Evolutionary conservation across 345 rosid genomes (phyloP).

Genomic region (Anacardium occidentale): DNA sequence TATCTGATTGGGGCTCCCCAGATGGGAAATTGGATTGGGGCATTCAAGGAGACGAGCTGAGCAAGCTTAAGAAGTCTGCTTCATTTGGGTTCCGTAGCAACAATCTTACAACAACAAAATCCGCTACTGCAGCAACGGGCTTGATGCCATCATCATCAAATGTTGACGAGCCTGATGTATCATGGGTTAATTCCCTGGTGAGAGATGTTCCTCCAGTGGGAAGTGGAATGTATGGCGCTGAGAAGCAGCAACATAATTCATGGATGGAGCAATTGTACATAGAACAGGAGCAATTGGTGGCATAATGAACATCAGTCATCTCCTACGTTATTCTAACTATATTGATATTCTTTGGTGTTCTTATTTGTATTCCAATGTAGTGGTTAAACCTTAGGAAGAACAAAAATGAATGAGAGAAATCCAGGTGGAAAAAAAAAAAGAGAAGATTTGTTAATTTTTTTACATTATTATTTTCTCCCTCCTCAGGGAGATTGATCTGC

Average conservation of each 20-base stretch:
- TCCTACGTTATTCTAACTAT: slow-evolving; percentile 20
- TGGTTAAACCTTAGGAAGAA: background rate
- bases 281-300: slow-evolving; percentile 94
- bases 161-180: slow-evolving; percentile 77
- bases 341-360: slow-evolving; percentile 28
- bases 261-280: slow-evolving; percentile 91
- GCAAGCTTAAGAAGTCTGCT: slow-evolving; percentile 76
- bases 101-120: slow-evolving; percentile 27
- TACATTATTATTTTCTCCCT: no score
- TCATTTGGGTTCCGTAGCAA: slow-evolving; percentile 72
- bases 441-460: slow-evolving; percentile 21
- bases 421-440: background rate
- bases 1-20: slow-evolving; percentile 77
- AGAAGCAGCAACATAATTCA: slow-evolving; percentile 36
- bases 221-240: slow-evolving; percentile 30
- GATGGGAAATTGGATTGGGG: slow-evolving; percentile 90
- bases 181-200: slow-evolving; percentile 88
- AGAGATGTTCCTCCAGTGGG: slow-evolving; percentile 58
- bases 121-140: slow-evolving; percentile 24
- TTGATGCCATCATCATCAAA: slow-evolving; percentile 20
- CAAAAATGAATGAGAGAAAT: slow-evolving; percentile 1
- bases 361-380: slow-evolving; percentile 18
- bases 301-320: slow-evolving; percentile 38
- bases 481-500: no score
- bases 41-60: slow-evolving; percentile 79